Evolutionary conservation across 1,139 yeast genomes (phyloP).

Genomic region (Yamadazyma atmosphaerica): DNA sequence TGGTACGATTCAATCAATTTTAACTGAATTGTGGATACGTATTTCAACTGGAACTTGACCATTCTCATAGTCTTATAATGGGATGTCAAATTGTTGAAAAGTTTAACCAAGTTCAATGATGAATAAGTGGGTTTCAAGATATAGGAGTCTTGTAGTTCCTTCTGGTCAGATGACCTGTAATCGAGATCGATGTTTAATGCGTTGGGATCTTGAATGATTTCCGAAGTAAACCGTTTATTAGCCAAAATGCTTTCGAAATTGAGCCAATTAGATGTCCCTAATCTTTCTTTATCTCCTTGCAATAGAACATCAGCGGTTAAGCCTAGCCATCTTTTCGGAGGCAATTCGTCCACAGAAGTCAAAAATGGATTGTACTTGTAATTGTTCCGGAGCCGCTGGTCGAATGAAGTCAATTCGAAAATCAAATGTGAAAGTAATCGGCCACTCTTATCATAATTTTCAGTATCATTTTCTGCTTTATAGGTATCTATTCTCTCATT

Average conservation of each 20-base stretch:
- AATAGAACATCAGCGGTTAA: slow-evolving; percentile 55
- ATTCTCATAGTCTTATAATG: slow-evolving; percentile 60
- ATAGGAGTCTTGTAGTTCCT: slow-evolving; percentile 2
- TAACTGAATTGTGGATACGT: slow-evolving; percentile 70
- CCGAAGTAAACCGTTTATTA: slow-evolving; percentile 52
- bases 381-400: slow-evolving; percentile 49
- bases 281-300: slow-evolving; percentile 34
- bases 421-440: slow-evolving; percentile 60
- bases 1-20: slow-evolving; percentile 61
- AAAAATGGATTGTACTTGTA: slow-evolving; percentile 59
- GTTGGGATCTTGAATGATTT: slow-evolving; percentile 51
- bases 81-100: slow-evolving; percentile 66
- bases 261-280: slow-evolving; percentile 57
- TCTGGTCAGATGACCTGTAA: slow-evolving; percentile 29
- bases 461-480: slow-evolving; percentile 15
- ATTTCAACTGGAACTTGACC: slow-evolving; percentile 64
- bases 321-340: slow-evolving; percentile 54
- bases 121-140: slow-evolving; percentile 64
- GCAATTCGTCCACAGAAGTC: slow-evolving; percentile 25
- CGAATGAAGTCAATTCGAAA: slow-evolving; percentile 60
- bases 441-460: slow-evolving; percentile 41
- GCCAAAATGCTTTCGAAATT: slow-evolving; percentile 62
- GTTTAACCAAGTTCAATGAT: slow-evolving; percentile 57
- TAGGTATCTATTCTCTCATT: slow-evolving; percentile 24
- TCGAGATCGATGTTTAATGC: slow-evolving; percentile 67